phyloP scores from a whole-genome alignment of 129 eudicot genomes.

The Logfia minima region DNA sequence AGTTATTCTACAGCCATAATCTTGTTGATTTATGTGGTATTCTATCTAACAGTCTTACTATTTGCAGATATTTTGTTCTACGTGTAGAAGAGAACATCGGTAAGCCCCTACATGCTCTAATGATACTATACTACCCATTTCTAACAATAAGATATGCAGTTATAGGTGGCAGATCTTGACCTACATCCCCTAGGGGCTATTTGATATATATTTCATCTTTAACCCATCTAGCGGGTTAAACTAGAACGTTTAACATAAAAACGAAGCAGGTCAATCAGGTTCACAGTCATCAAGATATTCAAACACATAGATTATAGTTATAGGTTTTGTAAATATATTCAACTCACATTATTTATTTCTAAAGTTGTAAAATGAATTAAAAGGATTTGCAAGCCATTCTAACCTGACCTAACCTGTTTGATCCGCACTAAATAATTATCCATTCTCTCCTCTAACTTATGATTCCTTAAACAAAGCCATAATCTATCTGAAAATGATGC shows the following conservation, averaged over 20 bases:
- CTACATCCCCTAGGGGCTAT: slow-evolving; percentile 3
- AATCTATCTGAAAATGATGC: slow-evolving; percentile 24
- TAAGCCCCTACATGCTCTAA: slow-evolving; percentile 25
- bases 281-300: not conserved
- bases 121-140: not conserved
- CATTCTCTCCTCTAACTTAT: not conserved
- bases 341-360: not conserved
- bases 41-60: not conserved
- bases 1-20: not conserved
- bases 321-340: not conserved
- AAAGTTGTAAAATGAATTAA: not conserved
- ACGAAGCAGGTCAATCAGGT: not conserved
- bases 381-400: not conserved
- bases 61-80: slow-evolving; percentile 92
- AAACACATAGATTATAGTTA: not conserved
- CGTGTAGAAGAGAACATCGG: slow-evolving; percentile 96
- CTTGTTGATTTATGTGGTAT: not conserved
- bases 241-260: not conserved
- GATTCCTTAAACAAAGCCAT: slow-evolving; percentile 11
- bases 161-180: not conserved
- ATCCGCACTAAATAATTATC: not conserved
- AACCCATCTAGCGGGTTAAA: not conserved
- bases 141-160: not conserved
- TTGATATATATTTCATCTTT: not conserved
- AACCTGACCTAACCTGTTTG: not conserved